These are phyloP conservation scores for Pugionium cornutum DNA, from an alignment of 345 rosid genomes.

Conservation along the genomic window DNA sequence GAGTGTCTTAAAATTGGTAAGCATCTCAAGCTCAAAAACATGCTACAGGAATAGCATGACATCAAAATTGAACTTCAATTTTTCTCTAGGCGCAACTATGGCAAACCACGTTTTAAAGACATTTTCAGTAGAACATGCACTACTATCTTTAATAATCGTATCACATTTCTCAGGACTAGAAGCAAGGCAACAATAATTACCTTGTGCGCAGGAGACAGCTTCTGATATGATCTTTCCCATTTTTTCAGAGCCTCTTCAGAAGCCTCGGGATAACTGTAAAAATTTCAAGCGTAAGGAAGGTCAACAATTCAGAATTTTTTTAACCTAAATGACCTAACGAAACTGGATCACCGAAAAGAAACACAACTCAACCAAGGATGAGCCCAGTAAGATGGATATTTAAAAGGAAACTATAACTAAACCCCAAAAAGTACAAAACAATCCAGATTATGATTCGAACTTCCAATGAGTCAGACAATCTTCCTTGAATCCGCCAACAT, in stretches of 20 bases:
- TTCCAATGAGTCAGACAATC: slow-evolving; percentile 6
- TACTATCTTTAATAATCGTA: neutral
- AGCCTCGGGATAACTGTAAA: slow-evolving; percentile 78
- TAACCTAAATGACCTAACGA: neutral
- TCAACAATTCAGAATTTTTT: neutral
- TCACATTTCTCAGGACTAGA: slow-evolving; percentile 6
- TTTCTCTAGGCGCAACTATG: neutral
- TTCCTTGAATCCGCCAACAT: neutral
- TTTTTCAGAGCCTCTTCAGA: slow-evolving; percentile 79
- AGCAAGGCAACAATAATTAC: slow-evolving; percentile 40
- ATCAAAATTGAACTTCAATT: too few relatives aligned
- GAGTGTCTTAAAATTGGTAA: neutral
- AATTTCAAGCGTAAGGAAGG: neutral
- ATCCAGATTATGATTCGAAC: slow-evolving; percentile 7
- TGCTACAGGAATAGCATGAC: neutral
- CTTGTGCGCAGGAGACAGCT: slow-evolving; percentile 79
- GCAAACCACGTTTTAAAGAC: neutral
- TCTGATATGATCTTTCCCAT: slow-evolving; percentile 76
- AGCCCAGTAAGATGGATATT: neutral
- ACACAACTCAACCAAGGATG: slow-evolving; percentile 4
- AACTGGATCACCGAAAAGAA: neutral
- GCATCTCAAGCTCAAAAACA: neutral
- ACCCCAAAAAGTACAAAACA: neutral
- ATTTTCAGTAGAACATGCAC: neutral
- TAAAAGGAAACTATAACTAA: neutral